Conservation (phyloP, 257 asterid genomes). For the Solanum appendiculatum region DNA sequence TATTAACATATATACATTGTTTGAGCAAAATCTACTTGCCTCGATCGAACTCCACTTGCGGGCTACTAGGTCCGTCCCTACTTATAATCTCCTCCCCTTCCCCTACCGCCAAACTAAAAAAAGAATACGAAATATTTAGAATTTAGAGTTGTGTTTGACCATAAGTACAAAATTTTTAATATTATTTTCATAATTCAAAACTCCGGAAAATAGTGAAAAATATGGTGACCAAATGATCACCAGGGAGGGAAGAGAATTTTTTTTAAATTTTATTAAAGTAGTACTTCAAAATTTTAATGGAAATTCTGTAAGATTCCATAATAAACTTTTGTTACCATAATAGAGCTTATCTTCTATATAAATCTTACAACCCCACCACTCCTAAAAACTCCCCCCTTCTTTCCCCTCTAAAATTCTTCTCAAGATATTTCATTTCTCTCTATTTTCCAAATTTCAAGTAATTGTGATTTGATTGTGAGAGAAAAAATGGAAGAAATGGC, state of each 20-base stretch:
- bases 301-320: slow-evolving; percentile 30
- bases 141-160: background rate
- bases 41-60: background rate
- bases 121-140: background rate
- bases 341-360: slow-evolving; percentile 36
- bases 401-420: slow-evolving; percentile 1
- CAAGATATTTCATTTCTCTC: slow-evolving; percentile 5
- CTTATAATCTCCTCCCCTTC: background rate
- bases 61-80: background rate
- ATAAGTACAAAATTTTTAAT: no score
- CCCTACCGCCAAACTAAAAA: background rate
- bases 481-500: slow-evolving; percentile 50
- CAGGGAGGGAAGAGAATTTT: background rate
- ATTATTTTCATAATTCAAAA: no score
- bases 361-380: slow-evolving; percentile 11
- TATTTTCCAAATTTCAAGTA: background rate
- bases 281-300: slow-evolving; percentile 8
- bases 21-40: background rate
- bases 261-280: background rate
- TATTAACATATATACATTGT: no score
- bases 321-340: slow-evolving; percentile 10
- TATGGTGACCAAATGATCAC: background rate
- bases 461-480: background rate
- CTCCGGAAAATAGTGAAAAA: background rate
- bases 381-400: slow-evolving; percentile 18